Percentiles rank a stretch among this genome's conserved stretches.
These are phyloP conservation scores for Geotrichum klebahnii DNA, from an alignment of 1,139 yeast genomes.

Conservation along the genomic window DNA sequence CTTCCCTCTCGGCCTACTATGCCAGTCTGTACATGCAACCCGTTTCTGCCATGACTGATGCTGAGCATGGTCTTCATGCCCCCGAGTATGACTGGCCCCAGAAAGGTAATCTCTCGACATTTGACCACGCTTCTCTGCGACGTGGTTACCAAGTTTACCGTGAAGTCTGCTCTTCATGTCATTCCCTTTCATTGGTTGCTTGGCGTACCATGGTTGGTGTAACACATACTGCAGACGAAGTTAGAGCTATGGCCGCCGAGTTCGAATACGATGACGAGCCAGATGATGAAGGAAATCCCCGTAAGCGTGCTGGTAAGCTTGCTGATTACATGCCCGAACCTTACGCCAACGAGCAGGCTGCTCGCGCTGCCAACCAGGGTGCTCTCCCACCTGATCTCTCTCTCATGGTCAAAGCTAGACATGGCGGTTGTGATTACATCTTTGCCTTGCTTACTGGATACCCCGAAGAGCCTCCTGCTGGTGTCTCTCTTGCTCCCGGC, in stretches of 20 bases:
- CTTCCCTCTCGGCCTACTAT: constrained; percentile 36
- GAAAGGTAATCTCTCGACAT: constrained; percentile 79
- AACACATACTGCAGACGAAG: constrained; percentile 87
- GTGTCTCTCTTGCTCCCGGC: constrained; percentile 88
- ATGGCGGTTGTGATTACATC: constrained; percentile 94
- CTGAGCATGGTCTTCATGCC: constrained; percentile 97
- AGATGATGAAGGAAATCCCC: constrained; percentile 98
- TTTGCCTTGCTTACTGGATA: constrained; percentile 94
- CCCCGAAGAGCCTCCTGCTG: constrained; percentile 98
- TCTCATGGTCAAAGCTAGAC: constrained; percentile 97
- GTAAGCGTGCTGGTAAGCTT: constrained; percentile 96
- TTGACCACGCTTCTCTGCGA: constrained; percentile 95
- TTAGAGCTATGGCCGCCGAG: constrained; percentile 90
- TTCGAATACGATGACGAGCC: constrained; percentile 98
- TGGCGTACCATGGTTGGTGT: constrained; percentile 99
- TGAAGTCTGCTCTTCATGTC: constrained; percentile 99
- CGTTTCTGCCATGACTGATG: constrained; percentile 96
- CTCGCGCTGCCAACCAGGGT: constrained; percentile 99
- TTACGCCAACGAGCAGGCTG: constrained; percentile 96
- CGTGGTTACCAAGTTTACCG: constrained; percentile 99
- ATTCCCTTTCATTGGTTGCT: constrained; percentile 92
- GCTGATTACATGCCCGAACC: constrained; percentile 95
- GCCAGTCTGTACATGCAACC: constrained; percentile 35
- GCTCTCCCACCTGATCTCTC: constrained; percentile 98
- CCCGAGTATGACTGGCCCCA: constrained; percentile 94